Evolutionary conservation across 441 rosid species (phyloP).

Genomic region (Bruguiera hainesii): DNA sequence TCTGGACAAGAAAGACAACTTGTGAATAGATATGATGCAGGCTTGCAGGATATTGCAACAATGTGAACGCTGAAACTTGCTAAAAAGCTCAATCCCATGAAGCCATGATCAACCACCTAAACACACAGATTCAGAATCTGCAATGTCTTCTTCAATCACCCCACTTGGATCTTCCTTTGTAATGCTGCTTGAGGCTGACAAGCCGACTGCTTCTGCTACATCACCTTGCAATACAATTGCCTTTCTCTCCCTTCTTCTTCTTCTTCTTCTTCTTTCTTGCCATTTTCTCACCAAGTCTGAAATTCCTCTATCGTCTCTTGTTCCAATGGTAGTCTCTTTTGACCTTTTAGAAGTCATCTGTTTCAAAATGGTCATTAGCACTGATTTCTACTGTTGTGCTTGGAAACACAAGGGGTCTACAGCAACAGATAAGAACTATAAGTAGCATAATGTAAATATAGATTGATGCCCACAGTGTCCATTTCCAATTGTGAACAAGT

Average conservation of each 20-base stretch:
- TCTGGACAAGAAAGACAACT: no score
- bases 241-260: conserved; percentile 55
- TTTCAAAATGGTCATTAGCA: background rate
- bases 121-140: conserved; percentile 41
- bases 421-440: conserved; percentile 34
- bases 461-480: conserved; percentile 67
- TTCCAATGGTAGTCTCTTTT: conserved; percentile 13
- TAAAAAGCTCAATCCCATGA: no score
- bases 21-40: no score
- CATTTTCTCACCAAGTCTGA: conserved; percentile 42
- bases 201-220: conserved; percentile 12
- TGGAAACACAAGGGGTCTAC: conserved; percentile 44
- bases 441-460: conserved; percentile 39
- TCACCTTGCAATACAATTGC: conserved; percentile 23
- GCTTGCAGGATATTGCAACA: no score
- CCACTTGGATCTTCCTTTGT: conserved; percentile 31
- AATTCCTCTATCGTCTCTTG: conserved; percentile 15
- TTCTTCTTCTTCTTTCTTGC: conserved; percentile 40
- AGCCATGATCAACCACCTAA: conserved; percentile 15
- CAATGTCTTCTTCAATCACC: conserved; percentile 28
- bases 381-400: conserved; percentile 1
- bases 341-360: conserved; percentile 10
- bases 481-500: conserved; percentile 65
- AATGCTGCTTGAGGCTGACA: conserved; percentile 39
- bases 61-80: no score